Conservation (phyloP, 331 rosid genomes). For the Spiraea crenata region DNA sequence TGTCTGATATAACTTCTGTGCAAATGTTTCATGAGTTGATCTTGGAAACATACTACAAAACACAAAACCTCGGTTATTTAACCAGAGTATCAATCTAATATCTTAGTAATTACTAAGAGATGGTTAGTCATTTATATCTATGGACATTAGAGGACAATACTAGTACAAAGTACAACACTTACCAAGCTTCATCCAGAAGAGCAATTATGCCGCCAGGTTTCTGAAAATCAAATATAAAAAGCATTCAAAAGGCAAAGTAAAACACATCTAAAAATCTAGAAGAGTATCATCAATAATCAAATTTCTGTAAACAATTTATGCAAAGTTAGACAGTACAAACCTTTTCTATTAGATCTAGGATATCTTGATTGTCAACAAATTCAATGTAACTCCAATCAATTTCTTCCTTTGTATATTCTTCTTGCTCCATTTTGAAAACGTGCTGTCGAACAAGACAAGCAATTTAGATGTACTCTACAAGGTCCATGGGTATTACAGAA, state of each 20-base stretch:
- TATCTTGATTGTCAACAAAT: slow-evolving; percentile 96
- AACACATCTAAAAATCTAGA: background rate
- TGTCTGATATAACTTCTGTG: slow-evolving; percentile 94
- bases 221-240: slow-evolving; percentile 45
- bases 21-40: slow-evolving; percentile 96
- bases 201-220: slow-evolving; percentile 99
- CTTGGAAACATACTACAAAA: slow-evolving; percentile 96
- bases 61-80: slow-evolving; percentile 27
- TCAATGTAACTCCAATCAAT: slow-evolving; percentile 99
- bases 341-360: slow-evolving; percentile 97
- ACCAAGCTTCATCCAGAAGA: slow-evolving; percentile 99
- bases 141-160: slow-evolving; percentile 3
- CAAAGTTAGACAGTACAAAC: slow-evolving; percentile 40
- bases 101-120: slow-evolving; percentile 16
- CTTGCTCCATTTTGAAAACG: slow-evolving; percentile 99
- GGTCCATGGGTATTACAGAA: slow-evolving; percentile 23
- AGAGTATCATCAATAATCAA: background rate
- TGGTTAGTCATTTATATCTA: background rate
- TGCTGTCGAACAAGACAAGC: slow-evolving; percentile 57
- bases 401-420: slow-evolving; percentile 97
- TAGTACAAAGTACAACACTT: slow-evolving; percentile 30
- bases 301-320: background rate
- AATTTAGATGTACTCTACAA: slow-evolving; percentile 18
- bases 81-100: slow-evolving; percentile 10
- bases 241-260: background rate